These are phyloP conservation scores for Cystobasidium pallidum DNA, from an alignment of 1,284 basidiomycete species.

Conservation along the genomic window DNA sequence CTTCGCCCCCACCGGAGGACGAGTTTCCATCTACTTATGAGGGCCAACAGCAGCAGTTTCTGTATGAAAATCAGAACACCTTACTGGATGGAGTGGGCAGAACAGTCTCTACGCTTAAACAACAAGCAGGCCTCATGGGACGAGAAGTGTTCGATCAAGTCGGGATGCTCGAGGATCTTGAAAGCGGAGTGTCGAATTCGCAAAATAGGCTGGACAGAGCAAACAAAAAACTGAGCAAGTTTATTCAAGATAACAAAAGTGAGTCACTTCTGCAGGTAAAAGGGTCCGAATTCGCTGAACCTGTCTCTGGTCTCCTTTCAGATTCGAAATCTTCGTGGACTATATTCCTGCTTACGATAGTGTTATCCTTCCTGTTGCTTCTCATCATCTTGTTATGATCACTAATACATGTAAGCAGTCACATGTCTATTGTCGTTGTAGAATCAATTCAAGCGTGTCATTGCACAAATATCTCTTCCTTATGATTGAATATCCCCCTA, in stretches of 20 bases:
- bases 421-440: background rate
- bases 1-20: background rate
- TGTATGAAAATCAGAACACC: slow-evolving; percentile 80
- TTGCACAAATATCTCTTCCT: background rate
- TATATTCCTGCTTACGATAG: slow-evolving; percentile 45
- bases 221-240: slow-evolving; percentile 34
- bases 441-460: background rate
- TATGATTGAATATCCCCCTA: background rate
- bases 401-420: background rate
- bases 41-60: slow-evolving; percentile 63
- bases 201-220: slow-evolving; percentile 42
- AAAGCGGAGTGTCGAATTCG: slow-evolving; percentile 33
- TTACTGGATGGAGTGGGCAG: slow-evolving; percentile 81
- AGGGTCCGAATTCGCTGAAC: background rate
- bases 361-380: slow-evolving; percentile 39
- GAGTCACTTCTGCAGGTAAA: background rate
- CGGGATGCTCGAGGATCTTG: slow-evolving; percentile 54
- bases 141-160: slow-evolving; percentile 83
- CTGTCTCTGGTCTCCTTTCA: background rate
- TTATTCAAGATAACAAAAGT: slow-evolving; percentile 45
- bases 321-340: slow-evolving; percentile 45
- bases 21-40: slow-evolving; percentile 33
- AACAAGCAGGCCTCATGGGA: slow-evolving; percentile 88
- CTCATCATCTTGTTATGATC: slow-evolving; percentile 34
- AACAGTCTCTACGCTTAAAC: slow-evolving; percentile 74